These are phyloP conservation scores for Vaucheria bursata DNA, from an alignment of 352 stramenopile species.

Conservation along the genomic window DNA sequence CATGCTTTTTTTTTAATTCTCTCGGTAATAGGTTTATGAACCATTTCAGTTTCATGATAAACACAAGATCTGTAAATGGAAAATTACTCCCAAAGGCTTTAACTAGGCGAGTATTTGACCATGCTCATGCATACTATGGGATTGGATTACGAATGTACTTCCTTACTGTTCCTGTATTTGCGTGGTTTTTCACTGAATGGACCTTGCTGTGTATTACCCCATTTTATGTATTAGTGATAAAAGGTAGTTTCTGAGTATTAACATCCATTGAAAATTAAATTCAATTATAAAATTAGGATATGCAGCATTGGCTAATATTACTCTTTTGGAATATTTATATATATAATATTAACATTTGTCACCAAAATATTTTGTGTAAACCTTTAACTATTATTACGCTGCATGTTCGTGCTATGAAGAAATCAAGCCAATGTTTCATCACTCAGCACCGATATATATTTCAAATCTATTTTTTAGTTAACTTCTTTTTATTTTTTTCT, in stretches of 20 bases:
- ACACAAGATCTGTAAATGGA: constrained; percentile 21
- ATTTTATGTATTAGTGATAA: constrained; percentile 23
- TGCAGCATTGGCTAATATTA: too few relatives aligned
- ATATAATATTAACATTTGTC: too few relatives aligned
- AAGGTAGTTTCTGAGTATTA: too few relatives aligned
- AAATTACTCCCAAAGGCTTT: constrained; percentile 25
- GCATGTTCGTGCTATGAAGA: not conserved
- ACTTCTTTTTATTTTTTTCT: not conserved
- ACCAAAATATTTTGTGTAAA: too few relatives aligned
- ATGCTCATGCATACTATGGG: constrained; percentile 31
- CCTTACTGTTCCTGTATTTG: constrained; percentile 35
- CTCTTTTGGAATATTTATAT: too few relatives aligned
- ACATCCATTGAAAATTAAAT: too few relatives aligned
- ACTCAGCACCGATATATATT: not conserved
- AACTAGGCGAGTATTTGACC: constrained; percentile 24
- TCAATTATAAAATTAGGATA: too few relatives aligned
- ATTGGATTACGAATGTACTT: constrained; percentile 39
- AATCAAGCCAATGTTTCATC: not conserved
- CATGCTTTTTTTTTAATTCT: too few relatives aligned
- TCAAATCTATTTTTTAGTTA: not conserved
- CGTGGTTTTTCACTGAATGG: constrained; percentile 37
- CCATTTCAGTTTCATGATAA: constrained; percentile 45
- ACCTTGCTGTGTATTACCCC: constrained; percentile 26
- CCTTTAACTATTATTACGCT: not conserved
- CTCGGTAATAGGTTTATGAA: constrained; percentile 28